Evolutionary conservation across 2,329 filamentous ascomycete species (phyloP).

Genomic region (Onygenales sp.): DNA sequence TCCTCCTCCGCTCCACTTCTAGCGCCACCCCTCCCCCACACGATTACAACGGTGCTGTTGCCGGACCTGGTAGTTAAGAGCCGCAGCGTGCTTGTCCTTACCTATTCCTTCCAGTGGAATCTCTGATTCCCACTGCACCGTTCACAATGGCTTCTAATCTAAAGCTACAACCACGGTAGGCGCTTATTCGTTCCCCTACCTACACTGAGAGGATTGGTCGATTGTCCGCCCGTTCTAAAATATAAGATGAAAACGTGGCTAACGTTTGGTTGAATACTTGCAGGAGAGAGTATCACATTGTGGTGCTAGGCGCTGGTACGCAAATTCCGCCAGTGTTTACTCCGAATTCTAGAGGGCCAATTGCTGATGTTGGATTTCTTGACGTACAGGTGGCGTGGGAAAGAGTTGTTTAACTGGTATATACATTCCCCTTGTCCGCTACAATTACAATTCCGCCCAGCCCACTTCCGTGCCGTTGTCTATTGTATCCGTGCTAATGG

Average conservation of each 20-base stretch:
- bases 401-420: slow-evolving; percentile 87
- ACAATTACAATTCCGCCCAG: not conserved
- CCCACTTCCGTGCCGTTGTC: not conserved
- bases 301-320: slow-evolving; percentile 70
- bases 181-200: not conserved
- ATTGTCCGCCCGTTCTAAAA: not conserved
- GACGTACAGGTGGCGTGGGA: slow-evolving; percentile 63
- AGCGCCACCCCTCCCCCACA: not conserved
- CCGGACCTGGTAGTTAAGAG: not conserved
- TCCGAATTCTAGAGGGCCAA: slow-evolving; percentile 2
- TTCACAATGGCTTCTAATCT: not conserved
- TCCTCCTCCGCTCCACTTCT: not conserved
- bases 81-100: not conserved
- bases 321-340: slow-evolving; percentile 5
- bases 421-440: slow-evolving; percentile 15
- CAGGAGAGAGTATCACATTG: slow-evolving; percentile 72
- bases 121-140: not conserved
- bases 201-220: not conserved
- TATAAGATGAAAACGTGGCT: not conserved
- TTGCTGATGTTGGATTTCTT: not conserved
- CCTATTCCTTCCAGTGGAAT: not conserved
- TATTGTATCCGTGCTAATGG: too few relatives aligned
- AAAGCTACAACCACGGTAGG: slow-evolving; percentile 5
- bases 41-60: not conserved
- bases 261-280: not conserved